A percentile compares a stretch with the other conserved stretches of the same genome.
Conservation (phyloP, 2,329 filamentous ascomycete genomes). For the Penicillium hesseltinei region DNA sequence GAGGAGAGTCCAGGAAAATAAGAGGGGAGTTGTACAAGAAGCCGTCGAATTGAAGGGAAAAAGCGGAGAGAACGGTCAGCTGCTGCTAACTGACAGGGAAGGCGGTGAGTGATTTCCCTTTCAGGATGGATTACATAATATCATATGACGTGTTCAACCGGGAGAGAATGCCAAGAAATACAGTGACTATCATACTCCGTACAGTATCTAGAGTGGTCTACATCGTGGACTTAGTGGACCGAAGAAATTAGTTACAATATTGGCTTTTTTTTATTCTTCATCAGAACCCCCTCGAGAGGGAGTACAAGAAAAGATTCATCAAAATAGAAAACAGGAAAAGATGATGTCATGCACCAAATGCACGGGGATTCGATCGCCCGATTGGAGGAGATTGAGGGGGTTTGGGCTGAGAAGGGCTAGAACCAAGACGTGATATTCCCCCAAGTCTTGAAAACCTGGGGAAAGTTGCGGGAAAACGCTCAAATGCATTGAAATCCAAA, state of each 20-base stretch:
- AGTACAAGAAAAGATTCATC: constrained; percentile 2
- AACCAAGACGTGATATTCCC: constrained; percentile 18
- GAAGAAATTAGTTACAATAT: background rate
- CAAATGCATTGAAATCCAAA: constrained; percentile 26
- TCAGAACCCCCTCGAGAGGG: background rate
- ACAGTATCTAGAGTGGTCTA: background rate
- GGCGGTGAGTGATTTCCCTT: background rate
- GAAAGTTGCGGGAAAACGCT: constrained; percentile 21
- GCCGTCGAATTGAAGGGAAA: constrained; percentile 18
- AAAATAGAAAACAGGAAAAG: constrained; percentile 13
- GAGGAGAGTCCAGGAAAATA: constrained; percentile 11
- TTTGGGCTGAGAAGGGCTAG: constrained; percentile 13
- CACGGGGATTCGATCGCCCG: constrained; percentile 1
- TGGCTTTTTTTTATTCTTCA: background rate
- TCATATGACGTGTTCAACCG: constrained; percentile 2
- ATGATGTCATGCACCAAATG: constrained; percentile 20
- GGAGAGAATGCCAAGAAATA: background rate
- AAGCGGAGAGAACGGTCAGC: constrained; percentile 12
- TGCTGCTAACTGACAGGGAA: background rate
- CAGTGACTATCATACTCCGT: background rate
- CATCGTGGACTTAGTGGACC: background rate
- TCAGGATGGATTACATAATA: background rate
- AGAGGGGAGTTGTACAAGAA: constrained; percentile 17
- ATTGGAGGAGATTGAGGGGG: constrained; percentile 1
- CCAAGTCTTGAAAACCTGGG: constrained; percentile 6